phyloP scores from a whole-genome alignment of 805 yeast genomes.

The Candida tammaniensis region DNA sequence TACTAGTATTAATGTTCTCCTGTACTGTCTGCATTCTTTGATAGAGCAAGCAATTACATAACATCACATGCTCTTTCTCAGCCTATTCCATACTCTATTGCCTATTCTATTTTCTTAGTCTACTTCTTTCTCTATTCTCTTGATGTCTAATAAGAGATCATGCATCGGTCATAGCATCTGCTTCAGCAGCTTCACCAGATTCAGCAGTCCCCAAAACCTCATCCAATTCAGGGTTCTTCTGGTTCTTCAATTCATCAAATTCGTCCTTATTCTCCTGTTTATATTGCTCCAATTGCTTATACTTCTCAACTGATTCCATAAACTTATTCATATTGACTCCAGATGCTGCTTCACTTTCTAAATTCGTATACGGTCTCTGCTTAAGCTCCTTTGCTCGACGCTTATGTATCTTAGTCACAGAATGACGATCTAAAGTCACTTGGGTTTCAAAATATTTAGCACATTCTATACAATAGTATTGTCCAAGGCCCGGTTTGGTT shows the following conservation, averaged over 20 bases:
- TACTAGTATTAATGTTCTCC: no score
- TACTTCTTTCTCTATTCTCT: no score
- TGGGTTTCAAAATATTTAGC: slow-evolving; percentile 87
- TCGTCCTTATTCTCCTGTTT: slow-evolving; percentile 45
- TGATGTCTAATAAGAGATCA: no score
- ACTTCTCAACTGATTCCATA: slow-evolving; percentile 58
- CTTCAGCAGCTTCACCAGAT: slow-evolving; percentile 11
- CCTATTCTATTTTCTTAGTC: no score
- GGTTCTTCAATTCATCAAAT: slow-evolving; percentile 29
- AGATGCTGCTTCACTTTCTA: slow-evolving; percentile 88
- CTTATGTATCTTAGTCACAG: slow-evolving; percentile 76
- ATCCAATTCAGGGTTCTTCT: slow-evolving; percentile 39
- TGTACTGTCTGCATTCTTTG: no score
- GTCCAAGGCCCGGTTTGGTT: slow-evolving; percentile 90
- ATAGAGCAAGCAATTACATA: no score
- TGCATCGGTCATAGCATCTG: slow-evolving; percentile 19
- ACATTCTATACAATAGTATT: slow-evolving; percentile 91
- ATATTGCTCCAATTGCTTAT: slow-evolving; percentile 43
- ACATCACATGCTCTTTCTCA: no score
- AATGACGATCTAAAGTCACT: slow-evolving; percentile 67
- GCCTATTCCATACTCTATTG: no score
- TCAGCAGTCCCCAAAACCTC: slow-evolving; percentile 23
- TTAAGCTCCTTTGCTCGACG: slow-evolving; percentile 76
- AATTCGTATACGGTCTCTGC: slow-evolving; percentile 78
- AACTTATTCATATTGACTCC: slow-evolving; percentile 74